Evolutionary conservation across 1,284 basidiomycete species (phyloP), one percentile per base, ranked within the genome.

Genomic region (Schizophyllum commune): DNA sequence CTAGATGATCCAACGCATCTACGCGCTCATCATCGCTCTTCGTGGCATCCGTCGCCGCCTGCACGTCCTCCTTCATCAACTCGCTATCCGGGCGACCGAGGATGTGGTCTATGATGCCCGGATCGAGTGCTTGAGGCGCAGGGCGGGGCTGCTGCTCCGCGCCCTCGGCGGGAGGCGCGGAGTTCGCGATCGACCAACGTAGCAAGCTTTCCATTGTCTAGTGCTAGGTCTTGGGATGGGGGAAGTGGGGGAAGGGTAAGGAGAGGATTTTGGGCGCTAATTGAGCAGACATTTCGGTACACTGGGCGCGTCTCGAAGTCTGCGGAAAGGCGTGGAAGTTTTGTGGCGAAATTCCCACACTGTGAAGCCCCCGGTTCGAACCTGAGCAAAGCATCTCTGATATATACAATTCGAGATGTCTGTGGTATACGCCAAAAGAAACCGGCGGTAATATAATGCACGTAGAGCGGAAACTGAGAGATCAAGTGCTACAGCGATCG

Each of bases 1-100:
- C 97, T 60, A 98, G 83, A 72, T 98, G 86, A 75, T 99, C 96
- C 67, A 98, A 78, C 0, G 96, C 95, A 19, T 83, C 77, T 57
- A 94, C 77, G 33, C 94, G 75, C 19, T 86, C 84, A 53, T 89
- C 86, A 62, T 92, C 84, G 32, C 77, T 74, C 52, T 78, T 79
- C 22, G 70, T 76, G 33, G 79, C 75, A 70, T 96, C 89, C n/a
- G 83, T 70, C 1, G 93, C 92, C 59, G 85, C 74, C 2, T 79
- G 79, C 71, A 96, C 79, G 65, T 90, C 88, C 70, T 96, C 94
- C 71, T 91, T 92, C 93, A 97, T 96, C 53, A 88, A 77, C 62
- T 86, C 85, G 1, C 91, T 83, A 70, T 97, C 95, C 0, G 89
- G 83, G 69, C 89, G 92, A 22, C 94, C 94, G 61, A 97, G 80